Conservation (phyloP, 148 eudicot genomes). For the Rhododendron kiyosumense region DNA sequence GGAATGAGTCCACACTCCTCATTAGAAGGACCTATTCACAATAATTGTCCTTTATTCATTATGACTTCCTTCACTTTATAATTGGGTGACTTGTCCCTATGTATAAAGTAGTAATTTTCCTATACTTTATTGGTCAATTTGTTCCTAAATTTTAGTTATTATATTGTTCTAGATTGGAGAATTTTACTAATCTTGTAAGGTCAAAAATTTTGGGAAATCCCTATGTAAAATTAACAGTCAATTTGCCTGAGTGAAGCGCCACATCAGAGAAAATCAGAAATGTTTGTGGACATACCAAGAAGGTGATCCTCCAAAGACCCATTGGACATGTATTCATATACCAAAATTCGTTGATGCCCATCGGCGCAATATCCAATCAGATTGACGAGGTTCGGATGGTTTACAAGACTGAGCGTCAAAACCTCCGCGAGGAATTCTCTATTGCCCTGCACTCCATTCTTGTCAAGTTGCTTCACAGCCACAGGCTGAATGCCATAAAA, state of each 20-base stretch:
- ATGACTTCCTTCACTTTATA: background rate
- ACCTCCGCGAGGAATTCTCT: conserved; percentile 80
- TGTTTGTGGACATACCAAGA: conserved; percentile 40
- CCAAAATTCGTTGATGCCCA: conserved; percentile 86
- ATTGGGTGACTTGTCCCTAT: too few species aligned
- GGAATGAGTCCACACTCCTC: background rate
- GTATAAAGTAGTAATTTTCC: background rate
- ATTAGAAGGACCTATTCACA: background rate
- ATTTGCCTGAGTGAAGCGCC: background rate
- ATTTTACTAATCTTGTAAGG: background rate
- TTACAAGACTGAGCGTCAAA: conserved; percentile 54
- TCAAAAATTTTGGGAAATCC: background rate
- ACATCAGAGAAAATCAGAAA: background rate
- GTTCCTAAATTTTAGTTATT: background rate
- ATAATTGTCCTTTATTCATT: background rate
- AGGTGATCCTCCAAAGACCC: conserved; percentile 84
- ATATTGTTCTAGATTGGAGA: background rate
- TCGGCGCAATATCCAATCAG: conserved; percentile 89
- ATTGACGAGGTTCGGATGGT: conserved; percentile 80
- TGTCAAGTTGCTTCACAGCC: conserved; percentile 88
- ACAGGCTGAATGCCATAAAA: conserved; percentile 43
- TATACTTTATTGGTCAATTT: background rate
- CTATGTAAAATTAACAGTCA: background rate
- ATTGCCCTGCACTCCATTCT: conserved; percentile 75
- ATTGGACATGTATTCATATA: conserved; percentile 74